A percentile compares a stretch with the other conserved stretches of the same genome.
phyloP scores from a whole-genome alignment of 345 rosid genomes.

The Psidium guajava region DNA sequence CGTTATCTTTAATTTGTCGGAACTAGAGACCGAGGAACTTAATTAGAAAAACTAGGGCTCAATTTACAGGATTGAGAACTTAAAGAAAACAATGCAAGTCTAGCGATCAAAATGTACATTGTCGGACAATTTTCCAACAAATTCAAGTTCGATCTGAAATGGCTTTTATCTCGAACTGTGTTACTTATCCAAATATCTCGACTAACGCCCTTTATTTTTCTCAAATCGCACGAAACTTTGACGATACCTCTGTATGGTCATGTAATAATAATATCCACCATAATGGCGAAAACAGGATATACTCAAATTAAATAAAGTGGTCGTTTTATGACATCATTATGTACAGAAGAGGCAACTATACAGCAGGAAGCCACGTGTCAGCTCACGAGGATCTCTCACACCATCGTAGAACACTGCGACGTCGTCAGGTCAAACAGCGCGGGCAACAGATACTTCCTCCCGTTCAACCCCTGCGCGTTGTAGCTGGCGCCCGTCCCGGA shows the following conservation, averaged over 20 bases:
- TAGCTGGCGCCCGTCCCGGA: conserved; percentile 22
- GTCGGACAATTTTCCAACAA: not conserved
- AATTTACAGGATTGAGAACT: not conserved
- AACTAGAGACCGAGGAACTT: not conserved
- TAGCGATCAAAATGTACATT: fast-evolving
- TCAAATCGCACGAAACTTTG: not conserved
- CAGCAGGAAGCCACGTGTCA: not conserved
- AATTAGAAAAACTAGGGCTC: not conserved
- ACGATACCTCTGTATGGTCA: too few relatives aligned
- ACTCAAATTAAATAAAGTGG: not conserved
- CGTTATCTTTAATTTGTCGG: not conserved
- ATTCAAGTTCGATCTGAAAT: too few relatives aligned
- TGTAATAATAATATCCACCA: not conserved
- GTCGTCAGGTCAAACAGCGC: conserved; percentile 22
- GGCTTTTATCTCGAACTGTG: too few relatives aligned
- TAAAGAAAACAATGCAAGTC: not conserved
- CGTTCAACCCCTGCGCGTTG: conserved; percentile 18
- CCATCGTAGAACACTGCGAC: conserved; percentile 19
- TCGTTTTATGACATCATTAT: not conserved
- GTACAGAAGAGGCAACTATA: not conserved
- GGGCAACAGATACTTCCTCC: conserved; percentile 26
- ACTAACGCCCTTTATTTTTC: not conserved
- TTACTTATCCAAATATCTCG: not conserved
- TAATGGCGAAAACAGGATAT: not conserved
- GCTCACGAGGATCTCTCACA: not conserved